Evolutionary conservation across 495 filamentous ascomycete species (phyloP).

Genomic region (Aspergillus avenaceus): DNA sequence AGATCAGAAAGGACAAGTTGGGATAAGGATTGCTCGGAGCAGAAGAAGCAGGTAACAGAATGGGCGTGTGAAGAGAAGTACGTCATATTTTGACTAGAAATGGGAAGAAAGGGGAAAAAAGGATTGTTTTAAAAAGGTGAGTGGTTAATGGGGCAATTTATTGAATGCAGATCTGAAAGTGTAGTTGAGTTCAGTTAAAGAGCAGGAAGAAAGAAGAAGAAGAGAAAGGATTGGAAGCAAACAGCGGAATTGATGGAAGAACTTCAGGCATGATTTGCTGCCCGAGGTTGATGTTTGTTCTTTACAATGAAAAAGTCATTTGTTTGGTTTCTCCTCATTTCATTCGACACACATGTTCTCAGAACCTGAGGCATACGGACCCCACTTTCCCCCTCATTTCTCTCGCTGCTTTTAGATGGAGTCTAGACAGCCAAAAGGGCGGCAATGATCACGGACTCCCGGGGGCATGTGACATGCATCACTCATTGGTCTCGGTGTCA

Average conservation of each 20-base stretch:
- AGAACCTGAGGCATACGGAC: constrained; percentile 5
- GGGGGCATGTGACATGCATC: background rate
- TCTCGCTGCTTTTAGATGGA: constrained; percentile 7
- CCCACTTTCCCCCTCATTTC: constrained; percentile 20
- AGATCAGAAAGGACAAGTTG: constrained; percentile 1
- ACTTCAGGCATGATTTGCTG: constrained; percentile 3
- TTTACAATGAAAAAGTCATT: constrained; percentile 1
- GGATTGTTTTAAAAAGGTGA: background rate
- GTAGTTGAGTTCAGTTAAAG: background rate
- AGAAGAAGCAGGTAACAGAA: constrained; percentile 27
- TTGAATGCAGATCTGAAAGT: background rate
- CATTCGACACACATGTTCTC: background rate
- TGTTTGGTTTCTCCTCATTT: constrained; percentile 1
- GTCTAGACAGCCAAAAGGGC: constrained; percentile 3
- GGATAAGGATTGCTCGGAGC: constrained; percentile 2
- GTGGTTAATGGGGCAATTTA: background rate
- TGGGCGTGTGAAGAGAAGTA: constrained; percentile 27
- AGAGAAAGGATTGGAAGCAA: constrained; percentile 2
- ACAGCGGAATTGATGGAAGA: background rate
- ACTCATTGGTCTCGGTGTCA: too few species aligned
- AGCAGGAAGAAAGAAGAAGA: constrained; percentile 10
- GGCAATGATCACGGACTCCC: constrained; percentile 1
- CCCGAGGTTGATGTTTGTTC: background rate
- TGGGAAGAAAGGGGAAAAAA: constrained; percentile 3
- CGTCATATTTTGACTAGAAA: constrained; percentile 41